Conservation (phyloP, 2,329 filamentous ascomycete species). For the Intubia oerlemansii region DNA sequence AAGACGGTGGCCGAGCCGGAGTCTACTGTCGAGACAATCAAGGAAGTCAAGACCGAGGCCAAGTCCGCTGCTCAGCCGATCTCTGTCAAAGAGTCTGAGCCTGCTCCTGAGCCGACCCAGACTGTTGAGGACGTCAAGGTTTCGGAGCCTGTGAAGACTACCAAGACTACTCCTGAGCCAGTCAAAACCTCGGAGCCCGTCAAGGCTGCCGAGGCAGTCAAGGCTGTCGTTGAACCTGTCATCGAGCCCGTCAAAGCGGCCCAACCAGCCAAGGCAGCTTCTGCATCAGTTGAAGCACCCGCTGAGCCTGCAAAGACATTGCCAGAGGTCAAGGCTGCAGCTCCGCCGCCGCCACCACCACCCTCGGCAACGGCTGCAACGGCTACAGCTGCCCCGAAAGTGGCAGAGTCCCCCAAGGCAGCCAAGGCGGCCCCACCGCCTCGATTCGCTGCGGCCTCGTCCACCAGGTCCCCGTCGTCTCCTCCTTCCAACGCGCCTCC, state of each 20-base stretch:
- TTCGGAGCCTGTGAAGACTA: too few species aligned
- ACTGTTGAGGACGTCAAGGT: too few species aligned
- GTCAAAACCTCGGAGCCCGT: neutral
- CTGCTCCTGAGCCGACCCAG: neutral
- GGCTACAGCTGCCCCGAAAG: too few species aligned
- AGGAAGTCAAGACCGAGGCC: too few species aligned
- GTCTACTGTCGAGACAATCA: too few species aligned
- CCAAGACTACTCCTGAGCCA: too few species aligned
- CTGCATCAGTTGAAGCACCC: neutral
- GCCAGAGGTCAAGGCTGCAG: neutral
- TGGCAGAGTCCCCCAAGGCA: too few species aligned
- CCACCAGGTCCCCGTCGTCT: neutral
- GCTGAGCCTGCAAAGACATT: neutral
- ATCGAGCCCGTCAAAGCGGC: too few species aligned
- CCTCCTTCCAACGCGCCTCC: neutral
- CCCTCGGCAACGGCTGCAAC: neutral
- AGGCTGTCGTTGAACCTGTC: neutral
- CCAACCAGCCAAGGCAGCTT: too few species aligned
- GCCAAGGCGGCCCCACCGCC: neutral
- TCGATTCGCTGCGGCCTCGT: slow-evolving; percentile 1
- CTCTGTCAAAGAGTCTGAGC: neutral
- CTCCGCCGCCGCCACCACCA: neutral
- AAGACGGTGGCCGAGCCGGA: slow-evolving; percentile 1
- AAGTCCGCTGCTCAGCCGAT: neutral
- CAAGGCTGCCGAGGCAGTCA: neutral